These are phyloP conservation scores for Candida takata DNA, from an alignment of 805 yeast species.

Conservation along the genomic window DNA sequence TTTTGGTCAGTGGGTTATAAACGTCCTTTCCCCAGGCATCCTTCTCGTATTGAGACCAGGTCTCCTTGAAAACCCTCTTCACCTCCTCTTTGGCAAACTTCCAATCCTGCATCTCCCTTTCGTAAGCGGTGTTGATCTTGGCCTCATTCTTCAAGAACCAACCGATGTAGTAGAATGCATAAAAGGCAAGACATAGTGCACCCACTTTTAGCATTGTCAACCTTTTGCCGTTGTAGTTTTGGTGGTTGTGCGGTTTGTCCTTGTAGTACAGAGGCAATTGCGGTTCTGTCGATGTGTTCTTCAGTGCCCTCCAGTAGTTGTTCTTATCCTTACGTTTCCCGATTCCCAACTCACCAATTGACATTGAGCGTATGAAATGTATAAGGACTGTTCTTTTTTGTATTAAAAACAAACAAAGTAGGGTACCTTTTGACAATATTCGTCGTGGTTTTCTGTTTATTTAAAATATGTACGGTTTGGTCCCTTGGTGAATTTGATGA, in stretches of 20 bases:
- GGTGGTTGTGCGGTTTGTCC: slow-evolving; percentile 36
- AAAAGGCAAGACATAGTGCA: slow-evolving; percentile 34
- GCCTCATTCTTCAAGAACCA: slow-evolving; percentile 16
- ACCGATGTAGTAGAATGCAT: slow-evolving; percentile 31
- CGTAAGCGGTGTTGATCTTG: slow-evolving; percentile 4
- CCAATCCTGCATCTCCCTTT: slow-evolving; percentile 32
- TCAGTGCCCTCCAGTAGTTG: slow-evolving; percentile 19
- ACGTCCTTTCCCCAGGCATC: slow-evolving; percentile 85
- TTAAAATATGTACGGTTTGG: no score
- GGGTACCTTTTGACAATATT: no score
- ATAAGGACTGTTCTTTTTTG: no score
- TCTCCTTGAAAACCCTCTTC: slow-evolving; percentile 57
- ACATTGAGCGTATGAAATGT: not conserved
- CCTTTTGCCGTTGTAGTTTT: slow-evolving; percentile 10
- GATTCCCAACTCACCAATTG: slow-evolving; percentile 2
- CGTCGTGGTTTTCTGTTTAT: no score
- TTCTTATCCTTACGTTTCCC: slow-evolving; percentile 11
- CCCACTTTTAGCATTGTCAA: slow-evolving; percentile 39
- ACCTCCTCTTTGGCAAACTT: slow-evolving; percentile 41
- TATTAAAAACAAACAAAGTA: no score
- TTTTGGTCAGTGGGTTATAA: slow-evolving; percentile 58
- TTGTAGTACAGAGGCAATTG: slow-evolving; percentile 43
- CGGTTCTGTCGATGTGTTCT: slow-evolving; percentile 7
- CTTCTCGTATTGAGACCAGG: slow-evolving; percentile 70
- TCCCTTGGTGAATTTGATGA: no score